Conservation (phyloP, 768 basidiomycete species). For the Mycena haematopus region DNA sequence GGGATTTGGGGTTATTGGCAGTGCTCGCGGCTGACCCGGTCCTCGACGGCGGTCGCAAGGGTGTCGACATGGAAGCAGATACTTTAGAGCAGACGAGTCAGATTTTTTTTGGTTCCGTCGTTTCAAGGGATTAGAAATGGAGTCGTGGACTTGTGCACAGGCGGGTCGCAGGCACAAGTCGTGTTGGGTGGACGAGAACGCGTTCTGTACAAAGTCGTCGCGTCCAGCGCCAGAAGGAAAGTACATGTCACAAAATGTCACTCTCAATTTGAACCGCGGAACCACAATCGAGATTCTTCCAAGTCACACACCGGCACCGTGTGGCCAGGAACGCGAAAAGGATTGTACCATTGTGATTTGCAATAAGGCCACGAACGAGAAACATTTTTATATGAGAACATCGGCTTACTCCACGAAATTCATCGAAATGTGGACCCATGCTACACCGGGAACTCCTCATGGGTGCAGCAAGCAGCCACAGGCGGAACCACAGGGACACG, state of each 20-base stretch:
- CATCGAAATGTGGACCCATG: no score
- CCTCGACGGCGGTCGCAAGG: constrained; percentile 25
- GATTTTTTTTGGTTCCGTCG: constrained; percentile 26
- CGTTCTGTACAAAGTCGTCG: constrained; percentile 20
- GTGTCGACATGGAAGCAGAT: constrained; percentile 37
- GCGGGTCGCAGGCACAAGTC: neutral
- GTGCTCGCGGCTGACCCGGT: constrained; percentile 39
- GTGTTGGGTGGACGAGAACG: constrained; percentile 8
- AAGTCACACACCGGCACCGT: no score
- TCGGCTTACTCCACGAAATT: no score
- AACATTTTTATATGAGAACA: no score
- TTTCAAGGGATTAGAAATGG: constrained; percentile 24
- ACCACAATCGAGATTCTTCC: no score
- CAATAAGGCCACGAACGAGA: no score
- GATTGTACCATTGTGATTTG: no score
- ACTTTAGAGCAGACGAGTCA: constrained; percentile 41
- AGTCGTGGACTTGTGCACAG: neutral
- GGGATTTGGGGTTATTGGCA: constrained; percentile 54
- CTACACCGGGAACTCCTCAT: no score
- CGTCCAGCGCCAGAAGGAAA: constrained; percentile 24
- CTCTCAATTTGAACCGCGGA: no score
- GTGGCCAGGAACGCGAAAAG: no score
- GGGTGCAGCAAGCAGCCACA: no score
- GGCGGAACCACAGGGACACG: no score
- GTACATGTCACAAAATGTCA: neutral